These are phyloP conservation scores for Russula ochroleuca DNA, from an alignment of 768 basidiomycete genomes.

Conservation along the genomic window DNA sequence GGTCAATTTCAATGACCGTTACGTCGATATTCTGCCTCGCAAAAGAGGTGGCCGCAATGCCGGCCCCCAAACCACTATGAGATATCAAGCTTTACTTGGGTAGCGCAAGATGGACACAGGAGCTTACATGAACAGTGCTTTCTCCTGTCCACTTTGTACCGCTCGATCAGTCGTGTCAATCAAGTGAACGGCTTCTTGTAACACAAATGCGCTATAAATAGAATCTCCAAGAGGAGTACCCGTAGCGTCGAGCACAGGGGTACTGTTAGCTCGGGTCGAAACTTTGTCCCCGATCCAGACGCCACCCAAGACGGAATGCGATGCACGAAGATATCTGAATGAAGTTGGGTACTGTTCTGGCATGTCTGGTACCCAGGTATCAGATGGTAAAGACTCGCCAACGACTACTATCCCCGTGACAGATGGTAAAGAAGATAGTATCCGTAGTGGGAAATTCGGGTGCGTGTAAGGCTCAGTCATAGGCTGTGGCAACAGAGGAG, in stretches of 20 bases:
- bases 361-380: constrained; percentile 8
- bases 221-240: constrained; percentile 64
- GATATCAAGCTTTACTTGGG: constrained; percentile 13
- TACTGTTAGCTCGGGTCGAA: constrained; percentile 28
- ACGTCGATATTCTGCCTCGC: constrained; percentile 62
- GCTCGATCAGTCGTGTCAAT: constrained; percentile 48
- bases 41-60: constrained; percentile 75
- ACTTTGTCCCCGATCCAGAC: constrained; percentile 68
- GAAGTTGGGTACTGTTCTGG: constrained; percentile 31
- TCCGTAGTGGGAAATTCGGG: constrained; percentile 52
- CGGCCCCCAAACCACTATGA: constrained; percentile 80
- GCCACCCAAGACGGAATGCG: constrained; percentile 57
- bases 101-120: not conserved
- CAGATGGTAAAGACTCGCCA: constrained; percentile 56
- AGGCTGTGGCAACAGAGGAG: constrained; percentile 57
- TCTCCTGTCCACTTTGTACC: constrained; percentile 40
- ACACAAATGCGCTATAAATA: constrained; percentile 76
- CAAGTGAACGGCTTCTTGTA: constrained; percentile 82
- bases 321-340: constrained; percentile 47
- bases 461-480: constrained; percentile 47
- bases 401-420: constrained; percentile 82
- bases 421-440: constrained; percentile 64
- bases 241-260: constrained; percentile 47
- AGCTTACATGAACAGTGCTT: constrained; percentile 68
- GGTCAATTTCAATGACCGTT: constrained; percentile 91